These are phyloP conservation scores for Gnomoniopsis sp. DNA, from an alignment of 2,329 filamentous ascomycete genomes.

Conservation along the genomic window DNA sequence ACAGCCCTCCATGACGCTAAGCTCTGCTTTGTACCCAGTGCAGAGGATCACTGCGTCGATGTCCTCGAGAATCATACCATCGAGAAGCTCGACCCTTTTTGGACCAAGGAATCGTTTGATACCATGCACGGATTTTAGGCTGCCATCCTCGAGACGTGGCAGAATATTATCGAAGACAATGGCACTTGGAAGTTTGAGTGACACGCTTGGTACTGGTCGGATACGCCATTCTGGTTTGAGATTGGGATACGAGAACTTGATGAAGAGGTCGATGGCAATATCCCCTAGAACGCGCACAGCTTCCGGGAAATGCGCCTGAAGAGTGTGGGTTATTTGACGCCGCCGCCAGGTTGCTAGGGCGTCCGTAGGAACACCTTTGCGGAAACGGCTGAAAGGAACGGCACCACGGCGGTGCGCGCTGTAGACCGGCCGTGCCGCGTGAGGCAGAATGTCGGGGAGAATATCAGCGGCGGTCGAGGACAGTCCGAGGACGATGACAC, in stretches of 20 bases:
- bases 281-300: conserved; percentile 17
- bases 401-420: conserved; percentile 18
- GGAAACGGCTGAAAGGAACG: conserved; percentile 13
- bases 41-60: conserved; percentile 15
- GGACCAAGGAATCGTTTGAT: conserved; percentile 12
- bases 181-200: conserved; percentile 10
- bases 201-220: conserved; percentile 13
- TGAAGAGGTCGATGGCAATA: not conserved
- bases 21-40: conserved; percentile 17
- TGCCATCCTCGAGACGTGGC: conserved; percentile 26
- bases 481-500: conserved; percentile 19
- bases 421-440: conserved; percentile 17
- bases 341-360: conserved; percentile 26
- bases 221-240: conserved; percentile 28
- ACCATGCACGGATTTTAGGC: conserved; percentile 11
- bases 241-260: conserved; percentile 19
- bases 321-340: conserved; percentile 14
- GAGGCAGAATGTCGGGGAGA: conserved; percentile 12
- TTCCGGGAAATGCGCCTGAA: conserved; percentile 18
- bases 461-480: conserved; percentile 19
- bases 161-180: conserved; percentile 31
- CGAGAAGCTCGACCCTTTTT: conserved; percentile 12
- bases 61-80: conserved; percentile 13
- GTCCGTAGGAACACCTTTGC: conserved; percentile 14
- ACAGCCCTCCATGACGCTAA: conserved; percentile 1